Evolutionary conservation across 768 basidiomycete species (phyloP).

Genomic region (Agaricus sinodeliciosus): DNA sequence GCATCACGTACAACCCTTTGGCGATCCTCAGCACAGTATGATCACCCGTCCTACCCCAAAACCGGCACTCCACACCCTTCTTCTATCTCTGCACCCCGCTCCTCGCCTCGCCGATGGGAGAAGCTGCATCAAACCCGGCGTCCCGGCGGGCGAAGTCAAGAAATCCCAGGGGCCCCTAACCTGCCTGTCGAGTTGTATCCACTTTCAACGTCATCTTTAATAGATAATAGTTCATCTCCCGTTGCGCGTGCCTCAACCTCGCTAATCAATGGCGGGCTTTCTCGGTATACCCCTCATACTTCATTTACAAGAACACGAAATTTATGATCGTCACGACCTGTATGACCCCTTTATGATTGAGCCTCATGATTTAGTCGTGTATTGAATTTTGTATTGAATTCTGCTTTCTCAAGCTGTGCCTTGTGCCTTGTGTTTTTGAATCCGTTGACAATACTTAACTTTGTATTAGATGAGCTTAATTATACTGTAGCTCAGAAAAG

Average conservation of each 20-base stretch:
- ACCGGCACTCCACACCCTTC: not conserved
- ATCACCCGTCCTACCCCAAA: not conserved
- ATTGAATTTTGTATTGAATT: too few relatives aligned
- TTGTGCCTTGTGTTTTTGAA: slow-evolving; percentile 1
- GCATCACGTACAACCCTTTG: not conserved
- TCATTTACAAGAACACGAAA: slow-evolving; percentile 1
- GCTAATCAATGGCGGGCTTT: not conserved
- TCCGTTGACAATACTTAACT: not conserved
- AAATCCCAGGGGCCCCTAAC: not conserved
- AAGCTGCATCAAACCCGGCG: not conserved
- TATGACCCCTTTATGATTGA: not conserved
- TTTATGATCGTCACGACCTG: not conserved
- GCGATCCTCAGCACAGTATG: slow-evolving; percentile 2
- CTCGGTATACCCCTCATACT: slow-evolving; percentile 5
- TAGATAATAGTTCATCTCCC: not conserved
- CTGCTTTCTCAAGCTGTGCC: not conserved
- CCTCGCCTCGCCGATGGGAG: not conserved
- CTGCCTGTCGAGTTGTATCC: not conserved
- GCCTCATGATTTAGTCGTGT: not conserved
- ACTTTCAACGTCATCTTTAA: not conserved
- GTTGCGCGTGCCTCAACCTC: not conserved
- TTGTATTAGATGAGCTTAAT: not conserved
- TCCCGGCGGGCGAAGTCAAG: not conserved
- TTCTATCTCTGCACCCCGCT: not conserved
- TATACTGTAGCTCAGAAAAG: not conserved